phyloP scores from a whole-genome alignment of 441 rosid genomes.

The Rhodomyrtus psidioides region DNA sequence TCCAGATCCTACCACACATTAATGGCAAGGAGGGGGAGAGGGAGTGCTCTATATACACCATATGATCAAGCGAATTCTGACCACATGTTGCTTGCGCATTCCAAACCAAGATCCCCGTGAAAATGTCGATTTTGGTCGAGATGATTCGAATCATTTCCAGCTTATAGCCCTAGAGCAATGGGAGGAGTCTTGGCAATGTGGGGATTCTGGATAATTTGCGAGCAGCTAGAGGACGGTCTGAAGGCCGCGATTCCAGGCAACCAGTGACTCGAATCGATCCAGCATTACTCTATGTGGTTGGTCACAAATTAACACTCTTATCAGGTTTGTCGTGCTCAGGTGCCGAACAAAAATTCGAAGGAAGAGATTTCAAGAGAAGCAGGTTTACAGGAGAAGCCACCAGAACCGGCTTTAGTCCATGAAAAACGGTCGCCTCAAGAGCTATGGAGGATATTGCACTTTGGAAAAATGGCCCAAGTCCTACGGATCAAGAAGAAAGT shows the following conservation, averaged over 20 bases:
- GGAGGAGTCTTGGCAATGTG: too few relatives aligned
- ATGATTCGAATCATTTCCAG: too few relatives aligned
- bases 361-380: not conserved
- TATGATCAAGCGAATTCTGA: too few relatives aligned
- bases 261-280: not conserved
- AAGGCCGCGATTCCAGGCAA: not conserved
- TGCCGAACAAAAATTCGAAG: not conserved
- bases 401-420: not conserved
- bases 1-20: too few relatives aligned
- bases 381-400: not conserved
- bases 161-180: too few relatives aligned
- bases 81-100: too few relatives aligned
- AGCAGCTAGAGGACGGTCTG: not conserved
- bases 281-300: not conserved
- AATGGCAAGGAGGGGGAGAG: too few relatives aligned
- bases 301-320: not conserved
- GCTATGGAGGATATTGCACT: not conserved
- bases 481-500: not conserved
- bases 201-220: not conserved
- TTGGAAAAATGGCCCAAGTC: not conserved
- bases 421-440: not conserved
- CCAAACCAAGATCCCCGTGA: too few relatives aligned
- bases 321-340: not conserved
- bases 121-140: too few relatives aligned
- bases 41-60: too few relatives aligned